Base-by-base conservation (phyloP, 768 basidiomycete species). In the Macrolepiota dolichaula region DNA sequence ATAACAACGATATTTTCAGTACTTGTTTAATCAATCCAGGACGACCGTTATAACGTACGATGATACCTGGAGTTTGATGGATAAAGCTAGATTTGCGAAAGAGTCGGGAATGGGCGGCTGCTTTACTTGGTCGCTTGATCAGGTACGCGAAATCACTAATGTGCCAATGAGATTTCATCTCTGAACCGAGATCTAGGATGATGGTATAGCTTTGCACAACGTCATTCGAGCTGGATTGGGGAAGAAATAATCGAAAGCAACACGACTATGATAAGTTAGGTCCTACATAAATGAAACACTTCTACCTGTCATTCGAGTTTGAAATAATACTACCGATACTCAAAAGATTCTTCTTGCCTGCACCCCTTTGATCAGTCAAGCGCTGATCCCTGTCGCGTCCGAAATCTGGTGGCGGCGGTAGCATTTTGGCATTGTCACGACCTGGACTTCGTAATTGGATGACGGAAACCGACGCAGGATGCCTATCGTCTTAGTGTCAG, bases 301-400 rank as follows among this genome's bases (percentile, higher is more conserved):
- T 38, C 44, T 57, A 51, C 36, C 38, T 58, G 65, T 79, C 79
- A 55, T 85, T 85, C 40, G 85, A 59, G 19, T 32, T 47, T 27
- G 59, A 86, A 58, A 88, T 87, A 59, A 89, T 89, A 66, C 84
- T 87, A 57, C 85, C 85, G 63, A 89, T 89, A 65, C 85, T 87
- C 73, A 89, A 67, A 57, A 80, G 81, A 65, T 86, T 88, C 73
- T 85, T 88, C 79, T 87, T 88, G 58, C 66, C 65, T 44, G 57
- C 51, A 0, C 62, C 68, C 50, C 67, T 61, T 60, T 61, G 64
- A 50, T 62, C 57, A n/a, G n/a, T 51, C 58, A 54, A 15, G 47
- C 67, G 63, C 29, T 56, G 55, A 64, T 66, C 38, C 52, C 68
- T 61, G 38, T 68, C 65, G 56, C 66, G 60, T 37, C 65, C 63